Evolutionary conservation across 352 stramenopile species (phyloP), one percentile per base, ranked within the genome.

Genomic region (Peronosclerospora sorghi): DNA sequence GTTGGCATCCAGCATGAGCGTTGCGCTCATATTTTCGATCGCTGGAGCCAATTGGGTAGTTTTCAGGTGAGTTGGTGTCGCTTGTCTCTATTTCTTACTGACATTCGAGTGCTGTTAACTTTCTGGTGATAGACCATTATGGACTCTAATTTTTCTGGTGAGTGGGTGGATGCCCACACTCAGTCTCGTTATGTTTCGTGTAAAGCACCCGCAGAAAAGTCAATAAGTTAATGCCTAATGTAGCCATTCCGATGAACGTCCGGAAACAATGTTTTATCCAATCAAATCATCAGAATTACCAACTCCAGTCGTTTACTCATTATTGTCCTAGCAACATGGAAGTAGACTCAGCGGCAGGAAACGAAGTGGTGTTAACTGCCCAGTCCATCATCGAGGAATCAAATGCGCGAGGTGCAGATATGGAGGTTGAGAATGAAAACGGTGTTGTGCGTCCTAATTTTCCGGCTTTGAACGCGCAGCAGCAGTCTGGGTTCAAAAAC

Each of bases 401-500:
- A 21, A 51, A 68, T 30, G 60, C 79, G 15, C 58, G 51, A 27
- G 21, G 21, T 26, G 80, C 81, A 59, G 73, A 86, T 39, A 57
- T 81, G 48, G 73, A 83, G 27, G 55, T 74, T 38, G 70, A 83
- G 30, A 59, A 68, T 26, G 21, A 26, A 20, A 64, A 76, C 20
- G 56, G 48, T 20, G 61, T 57, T 32, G 46, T 76, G 35, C 65
- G 59, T 6, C 79, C 74, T 27, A 71, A 72, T 45, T 92, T 92
- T 59, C 79, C 79, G 13, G 76, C 79, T 15, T 62, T 92, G 38
- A 86, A 64, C 32, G 76, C 74, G 14, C 80, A 92, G 68, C 64
- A 88, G 43, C 40, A 62, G 45, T 62, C 64, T 4, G 77, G 78
- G 37, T 89, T 87, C 48, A 96, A 94, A 59, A 86, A 95, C 45